A percentile compares a stretch with the other conserved stretches of the same genome.
These are phyloP conservation scores for Nakataea oryzae DNA, from an alignment of 2,329 filamentous ascomycete genomes.

Conservation along the genomic window DNA sequence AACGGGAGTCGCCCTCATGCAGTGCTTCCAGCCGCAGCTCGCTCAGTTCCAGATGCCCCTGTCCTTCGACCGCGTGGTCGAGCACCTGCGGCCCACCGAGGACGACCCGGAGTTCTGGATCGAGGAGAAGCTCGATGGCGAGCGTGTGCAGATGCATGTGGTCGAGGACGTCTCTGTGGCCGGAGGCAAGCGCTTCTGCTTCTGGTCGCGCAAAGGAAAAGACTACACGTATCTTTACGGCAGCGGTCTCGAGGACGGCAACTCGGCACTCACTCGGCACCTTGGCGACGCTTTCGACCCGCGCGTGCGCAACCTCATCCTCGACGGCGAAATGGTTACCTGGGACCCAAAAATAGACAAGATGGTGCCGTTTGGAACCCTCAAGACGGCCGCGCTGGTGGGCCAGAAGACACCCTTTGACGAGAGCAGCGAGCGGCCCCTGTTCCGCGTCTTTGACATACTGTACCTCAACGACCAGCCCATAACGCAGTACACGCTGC, in stretches of 20 bases:
- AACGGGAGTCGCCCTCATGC: slow-evolving; percentile 70
- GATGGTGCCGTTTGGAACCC: slow-evolving; percentile 79
- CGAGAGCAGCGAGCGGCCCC: slow-evolving; percentile 55
- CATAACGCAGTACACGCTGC: slow-evolving; percentile 72
- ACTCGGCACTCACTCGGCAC: slow-evolving; percentile 70
- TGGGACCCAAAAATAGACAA: slow-evolving; percentile 85
- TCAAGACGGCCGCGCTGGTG: slow-evolving; percentile 80
- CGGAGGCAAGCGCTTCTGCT: slow-evolving; percentile 66
- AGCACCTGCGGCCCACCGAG: slow-evolving; percentile 51
- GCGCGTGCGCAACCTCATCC: slow-evolving; percentile 73
- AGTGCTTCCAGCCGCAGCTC: slow-evolving; percentile 92
- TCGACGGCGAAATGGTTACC: slow-evolving; percentile 98
- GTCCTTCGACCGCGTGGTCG: slow-evolving; percentile 67
- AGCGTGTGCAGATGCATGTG: slow-evolving; percentile 97
- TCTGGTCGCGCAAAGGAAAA: slow-evolving; percentile 94
- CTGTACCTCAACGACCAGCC: slow-evolving; percentile 75
- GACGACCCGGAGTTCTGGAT: slow-evolving; percentile 84
- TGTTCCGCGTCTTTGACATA: slow-evolving; percentile 86
- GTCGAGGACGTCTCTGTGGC: slow-evolving; percentile 53
- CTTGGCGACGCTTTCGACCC: slow-evolving; percentile 66
- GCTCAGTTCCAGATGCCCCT: slow-evolving; percentile 83
- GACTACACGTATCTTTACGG: slow-evolving; percentile 96
- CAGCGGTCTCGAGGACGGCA: slow-evolving; percentile 59
- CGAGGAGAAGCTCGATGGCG: slow-evolving; percentile 94
- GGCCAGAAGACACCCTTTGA: slow-evolving; percentile 66